Evolutionary conservation across 2,329 filamentous ascomycete species (phyloP), one percentile per base, ranked within the genome.

Genomic region (Biscogniauxia sp.): DNA sequence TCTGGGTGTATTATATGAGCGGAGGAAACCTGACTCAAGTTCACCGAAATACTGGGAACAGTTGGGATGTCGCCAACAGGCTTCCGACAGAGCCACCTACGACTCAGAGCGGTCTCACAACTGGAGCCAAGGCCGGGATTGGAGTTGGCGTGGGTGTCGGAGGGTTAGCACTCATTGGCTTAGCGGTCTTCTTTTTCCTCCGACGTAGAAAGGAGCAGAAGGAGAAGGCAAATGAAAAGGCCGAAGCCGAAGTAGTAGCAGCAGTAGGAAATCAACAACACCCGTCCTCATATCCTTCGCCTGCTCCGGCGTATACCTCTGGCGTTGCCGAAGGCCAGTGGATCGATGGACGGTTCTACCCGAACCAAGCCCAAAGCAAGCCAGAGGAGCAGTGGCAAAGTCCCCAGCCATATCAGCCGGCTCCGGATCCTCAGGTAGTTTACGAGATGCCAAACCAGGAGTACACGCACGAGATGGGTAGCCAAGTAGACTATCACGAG

Each of bases 1-100:
- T 72, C 6, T 72, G 73, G 64, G 60, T 76, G 20, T 77, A 72
- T 66, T 77, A 77, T 64, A 60, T 65, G 26, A 71, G 71, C 53
- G 66, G 70, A 25, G 66, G 65, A 3, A 66, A 57, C 49, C 57
- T 76, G 59, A 68, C 64, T 37, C 71, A 76, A 58, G 53, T 74
- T 20, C 65, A 69, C 56, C 69, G 56, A 20, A 49, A 56, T 7
- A 56, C 68, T 23, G 49, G 64, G 52, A 62, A 62, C 20, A 62
- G 57, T 15, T 77, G 75, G 75, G 62, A 69, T 23, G 53, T 61
- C 4, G 70, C 70, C 55, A 45, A 59, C 1, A 20, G 64, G 2
- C 61, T 76, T 11, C 62, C 66, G 2, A 62, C 60, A 19, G 45
- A 56, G 8, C 9, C 60, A 1, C 23, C 49, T 3, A 19, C 53